phyloP scores from a whole-genome alignment of 257 asterid species.

The Solanum pinnatisectum region DNA sequence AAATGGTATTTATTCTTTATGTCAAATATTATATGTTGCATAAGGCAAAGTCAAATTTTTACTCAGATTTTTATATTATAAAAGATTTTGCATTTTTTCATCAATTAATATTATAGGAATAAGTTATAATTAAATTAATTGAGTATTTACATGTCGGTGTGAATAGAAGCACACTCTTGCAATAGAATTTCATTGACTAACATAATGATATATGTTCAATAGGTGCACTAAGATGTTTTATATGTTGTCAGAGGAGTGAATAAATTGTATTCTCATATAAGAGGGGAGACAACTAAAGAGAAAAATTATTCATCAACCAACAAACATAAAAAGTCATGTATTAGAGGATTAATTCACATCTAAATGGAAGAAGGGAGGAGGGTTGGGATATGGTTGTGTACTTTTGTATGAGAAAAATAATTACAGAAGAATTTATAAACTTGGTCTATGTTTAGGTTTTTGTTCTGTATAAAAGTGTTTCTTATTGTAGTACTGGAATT shows the following conservation, averaged over 20 bases:
- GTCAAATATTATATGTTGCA: neutral
- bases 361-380: neutral
- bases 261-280: neutral
- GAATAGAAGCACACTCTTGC: neutral
- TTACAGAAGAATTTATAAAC: too few relatives aligned
- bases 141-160: neutral
- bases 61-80: neutral
- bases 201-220: neutral
- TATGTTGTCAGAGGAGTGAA: neutral
- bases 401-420: neutral
- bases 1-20: too few relatives aligned
- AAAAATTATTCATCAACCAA: neutral
- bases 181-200: neutral
- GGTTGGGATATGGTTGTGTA: neutral
- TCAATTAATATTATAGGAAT: neutral
- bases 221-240: neutral
- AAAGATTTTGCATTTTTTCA: neutral
- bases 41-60: neutral
- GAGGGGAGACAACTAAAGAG: neutral
- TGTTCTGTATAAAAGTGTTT: too few relatives aligned
- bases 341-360: neutral
- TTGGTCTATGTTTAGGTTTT: too few relatives aligned
- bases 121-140: neutral
- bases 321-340: neutral
- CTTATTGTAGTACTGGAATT: too few relatives aligned